Evolutionary conservation across 164 flowering plant genomes (phyloP).

Genomic region (Tinospora cordifolia): DNA sequence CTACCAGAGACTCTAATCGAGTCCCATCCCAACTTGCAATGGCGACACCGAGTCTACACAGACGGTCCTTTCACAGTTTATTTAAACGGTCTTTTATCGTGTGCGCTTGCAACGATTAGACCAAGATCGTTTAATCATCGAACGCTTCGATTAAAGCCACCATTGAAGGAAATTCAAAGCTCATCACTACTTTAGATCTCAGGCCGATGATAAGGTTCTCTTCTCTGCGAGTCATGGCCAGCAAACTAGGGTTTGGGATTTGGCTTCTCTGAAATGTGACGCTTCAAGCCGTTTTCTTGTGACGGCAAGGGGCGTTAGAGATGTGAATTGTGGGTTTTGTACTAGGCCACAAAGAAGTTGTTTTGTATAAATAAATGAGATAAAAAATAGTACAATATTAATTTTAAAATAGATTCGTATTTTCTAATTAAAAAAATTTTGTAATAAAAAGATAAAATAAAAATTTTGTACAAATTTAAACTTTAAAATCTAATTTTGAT

Average conservation of each 20-base stretch:
- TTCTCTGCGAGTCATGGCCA: constrained; percentile 73
- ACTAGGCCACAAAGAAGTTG: constrained; percentile 79
- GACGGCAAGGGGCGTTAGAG: constrained; percentile 83
- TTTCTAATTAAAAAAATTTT: no score
- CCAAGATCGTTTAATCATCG: constrained; percentile 63
- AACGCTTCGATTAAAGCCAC: constrained; percentile 57
- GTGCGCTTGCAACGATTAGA: constrained; percentile 69
- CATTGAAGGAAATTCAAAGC: constrained; percentile 60
- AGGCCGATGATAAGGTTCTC: constrained; percentile 62
- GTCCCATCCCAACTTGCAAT: constrained; percentile 10
- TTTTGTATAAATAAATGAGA: no score
- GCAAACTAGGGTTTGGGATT: constrained; percentile 84
- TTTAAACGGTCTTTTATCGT: constrained; percentile 70
- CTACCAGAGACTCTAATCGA: not conserved
- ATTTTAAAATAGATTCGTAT: no score
- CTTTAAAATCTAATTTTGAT: no score
- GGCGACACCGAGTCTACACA: constrained; percentile 51
- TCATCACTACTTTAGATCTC: constrained; percentile 56
- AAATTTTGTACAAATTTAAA: no score
- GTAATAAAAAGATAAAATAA: no score
- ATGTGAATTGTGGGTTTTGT: constrained; percentile 86
- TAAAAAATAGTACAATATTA: no score
- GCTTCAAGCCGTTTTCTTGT: constrained; percentile 86
- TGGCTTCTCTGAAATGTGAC: constrained; percentile 61
- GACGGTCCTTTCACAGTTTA: constrained; percentile 78